These are phyloP conservation scores for Cercospora sp. DNA, from an alignment of 2,329 filamentous ascomycete species.

Conservation along the genomic window DNA sequence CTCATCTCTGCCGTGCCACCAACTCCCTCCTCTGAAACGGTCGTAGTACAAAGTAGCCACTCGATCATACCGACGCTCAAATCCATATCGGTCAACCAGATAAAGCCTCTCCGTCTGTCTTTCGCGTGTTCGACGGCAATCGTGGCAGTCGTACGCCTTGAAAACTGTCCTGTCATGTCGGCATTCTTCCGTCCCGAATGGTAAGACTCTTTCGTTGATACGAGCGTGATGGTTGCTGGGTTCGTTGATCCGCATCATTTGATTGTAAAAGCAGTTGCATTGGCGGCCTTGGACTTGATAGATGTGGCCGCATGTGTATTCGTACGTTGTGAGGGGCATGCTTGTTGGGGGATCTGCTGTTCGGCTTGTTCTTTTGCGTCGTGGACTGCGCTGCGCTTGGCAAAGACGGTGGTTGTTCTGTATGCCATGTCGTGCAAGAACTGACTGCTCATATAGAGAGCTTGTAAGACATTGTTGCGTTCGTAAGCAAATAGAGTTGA, in stretches of 20 bases:
- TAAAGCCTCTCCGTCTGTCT: constrained; percentile 14
- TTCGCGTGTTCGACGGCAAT: constrained; percentile 17
- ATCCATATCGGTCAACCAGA: constrained; percentile 11
- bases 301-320: constrained; percentile 31
- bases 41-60: constrained; percentile 7
- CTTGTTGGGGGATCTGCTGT: background rate
- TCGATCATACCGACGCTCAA: constrained; percentile 1
- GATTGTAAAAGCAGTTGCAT: constrained; percentile 30
- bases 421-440: background rate
- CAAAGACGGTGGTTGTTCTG: background rate
- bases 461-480: background rate
- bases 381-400: background rate
- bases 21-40: constrained; percentile 18
- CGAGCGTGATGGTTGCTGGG: constrained; percentile 6
- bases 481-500: background rate
- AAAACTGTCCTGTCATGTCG: constrained; percentile 22
- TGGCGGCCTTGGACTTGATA: constrained; percentile 29
- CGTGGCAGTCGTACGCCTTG: constrained; percentile 14
- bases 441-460: background rate
- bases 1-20: constrained; percentile 18
- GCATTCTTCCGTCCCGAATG: constrained; percentile 25
- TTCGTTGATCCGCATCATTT: constrained; percentile 29
- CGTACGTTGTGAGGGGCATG: constrained; percentile 31
- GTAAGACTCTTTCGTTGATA: constrained; percentile 17
- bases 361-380: background rate